Percentiles rank a stretch among this genome's conserved stretches.
phyloP scores from a whole-genome alignment of 345 rosid genomes.

The Arabidopsis arenosa region DNA sequence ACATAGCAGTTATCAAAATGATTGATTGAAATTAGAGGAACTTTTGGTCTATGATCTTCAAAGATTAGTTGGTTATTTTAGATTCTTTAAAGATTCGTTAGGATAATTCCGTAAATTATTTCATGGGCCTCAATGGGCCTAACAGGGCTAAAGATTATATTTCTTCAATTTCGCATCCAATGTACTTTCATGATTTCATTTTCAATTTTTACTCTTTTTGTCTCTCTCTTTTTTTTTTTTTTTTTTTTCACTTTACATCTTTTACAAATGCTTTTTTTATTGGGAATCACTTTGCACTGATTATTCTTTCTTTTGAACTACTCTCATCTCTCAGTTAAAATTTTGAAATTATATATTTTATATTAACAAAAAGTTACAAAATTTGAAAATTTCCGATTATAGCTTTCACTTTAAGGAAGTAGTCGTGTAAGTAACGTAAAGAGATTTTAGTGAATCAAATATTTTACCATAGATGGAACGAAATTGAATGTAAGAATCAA shows the following conservation, averaged over 20 bases:
- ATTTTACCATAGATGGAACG: neutral
- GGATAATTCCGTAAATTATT: neutral
- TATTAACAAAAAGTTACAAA: slow-evolving; percentile 24
- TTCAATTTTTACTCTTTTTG: slow-evolving; percentile 29
- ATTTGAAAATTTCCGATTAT: slow-evolving; percentile 21
- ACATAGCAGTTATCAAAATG: neutral
- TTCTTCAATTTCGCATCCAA: neutral
- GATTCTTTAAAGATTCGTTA: too few species aligned
- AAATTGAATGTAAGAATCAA: slow-evolving; percentile 37
- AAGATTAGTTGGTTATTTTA: too few species aligned
- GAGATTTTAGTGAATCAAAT: slow-evolving; percentile 4
- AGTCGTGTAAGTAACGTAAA: slow-evolving; percentile 27
- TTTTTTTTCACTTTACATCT: slow-evolving; percentile 35
- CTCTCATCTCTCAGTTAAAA: slow-evolving; percentile 14
- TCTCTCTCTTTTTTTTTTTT: neutral
- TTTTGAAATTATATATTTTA: neutral
- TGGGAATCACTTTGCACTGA: slow-evolving; percentile 25
- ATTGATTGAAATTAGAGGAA: neutral
- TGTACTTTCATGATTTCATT: slow-evolving; percentile 37
- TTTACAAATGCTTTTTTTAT: slow-evolving; percentile 34
- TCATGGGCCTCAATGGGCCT: slow-evolving; percentile 12
- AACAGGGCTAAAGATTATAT: too few species aligned
- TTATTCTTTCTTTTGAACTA: slow-evolving; percentile 32
- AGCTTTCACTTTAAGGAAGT: slow-evolving; percentile 29
- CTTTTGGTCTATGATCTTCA: neutral